phyloP scores from a whole-genome alignment of 1,139 yeast species.

The Arxiozyma heterogenica region DNA sequence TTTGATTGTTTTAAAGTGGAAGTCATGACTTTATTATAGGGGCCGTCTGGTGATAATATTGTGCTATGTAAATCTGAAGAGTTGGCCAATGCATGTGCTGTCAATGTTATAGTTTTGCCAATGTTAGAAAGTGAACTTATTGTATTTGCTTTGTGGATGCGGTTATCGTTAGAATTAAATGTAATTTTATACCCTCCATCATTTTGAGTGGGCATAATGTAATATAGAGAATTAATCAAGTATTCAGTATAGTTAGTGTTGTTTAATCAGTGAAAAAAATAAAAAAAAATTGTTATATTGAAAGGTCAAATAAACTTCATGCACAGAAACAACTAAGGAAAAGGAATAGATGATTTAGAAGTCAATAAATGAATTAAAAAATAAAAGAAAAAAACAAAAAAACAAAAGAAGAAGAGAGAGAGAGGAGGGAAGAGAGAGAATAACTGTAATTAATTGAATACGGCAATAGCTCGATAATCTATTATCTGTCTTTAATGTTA shows the following conservation, averaged over 20 bases:
- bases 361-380: too few species aligned
- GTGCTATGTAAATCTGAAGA: slow-evolving; percentile 26
- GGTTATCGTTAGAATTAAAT: not conserved
- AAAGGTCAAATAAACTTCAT: not conserved
- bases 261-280: too few species aligned
- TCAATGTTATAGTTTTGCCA: slow-evolving; percentile 37
- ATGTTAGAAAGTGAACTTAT: slow-evolving; percentile 10
- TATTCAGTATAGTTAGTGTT: too few species aligned
- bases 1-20: not conserved
- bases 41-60: slow-evolving; percentile 35
- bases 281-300: too few species aligned
- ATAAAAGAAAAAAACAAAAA: too few species aligned
- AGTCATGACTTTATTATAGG: slow-evolving; percentile 27
- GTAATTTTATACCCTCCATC: not conserved
- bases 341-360: not conserved
- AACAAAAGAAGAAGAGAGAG: too few species aligned
- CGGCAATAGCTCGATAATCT: not conserved
- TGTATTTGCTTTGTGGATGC: not conserved
- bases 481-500: not conserved
- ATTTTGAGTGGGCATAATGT: not conserved
- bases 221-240: not conserved
- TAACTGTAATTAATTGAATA: not conserved
- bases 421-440: too few species aligned
- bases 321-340: not conserved
- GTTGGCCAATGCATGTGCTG: slow-evolving; percentile 37